Evolutionary conservation across 345 rosid genomes (phyloP).

Genomic region (Gossypium australe): DNA sequence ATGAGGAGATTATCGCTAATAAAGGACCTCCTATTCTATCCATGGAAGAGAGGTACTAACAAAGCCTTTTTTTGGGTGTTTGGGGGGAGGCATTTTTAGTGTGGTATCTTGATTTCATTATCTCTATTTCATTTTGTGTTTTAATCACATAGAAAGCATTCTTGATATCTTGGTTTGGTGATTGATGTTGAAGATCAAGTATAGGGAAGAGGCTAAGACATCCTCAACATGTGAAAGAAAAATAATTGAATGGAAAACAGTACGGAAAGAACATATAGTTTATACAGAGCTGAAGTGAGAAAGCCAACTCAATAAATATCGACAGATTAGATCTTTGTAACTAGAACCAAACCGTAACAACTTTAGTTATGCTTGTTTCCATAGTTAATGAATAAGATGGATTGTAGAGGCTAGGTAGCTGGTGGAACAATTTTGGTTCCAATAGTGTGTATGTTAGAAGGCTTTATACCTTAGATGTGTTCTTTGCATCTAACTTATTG

Average conservation of each 20-base stretch:
- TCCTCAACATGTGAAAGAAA: not conserved
- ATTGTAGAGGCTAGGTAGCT: not conserved
- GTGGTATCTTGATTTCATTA: not conserved
- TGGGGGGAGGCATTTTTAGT: not conserved
- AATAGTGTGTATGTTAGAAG: not conserved
- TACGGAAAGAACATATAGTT: not conserved
- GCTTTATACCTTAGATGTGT: not conserved
- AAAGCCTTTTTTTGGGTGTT: not conserved
- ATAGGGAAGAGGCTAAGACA: not conserved
- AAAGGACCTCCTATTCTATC: slow-evolving; percentile 91
- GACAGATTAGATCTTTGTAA: not conserved
- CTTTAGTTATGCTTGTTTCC: not conserved
- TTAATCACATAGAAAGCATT: not conserved
- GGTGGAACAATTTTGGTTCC: not conserved
- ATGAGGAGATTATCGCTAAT: slow-evolving; percentile 88
- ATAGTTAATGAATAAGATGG: not conserved
- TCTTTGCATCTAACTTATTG: not conserved
- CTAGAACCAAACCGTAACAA: not conserved
- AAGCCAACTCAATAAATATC: not conserved
- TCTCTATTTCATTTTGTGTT: not conserved
- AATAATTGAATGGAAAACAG: not conserved
- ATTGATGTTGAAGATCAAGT: not conserved
- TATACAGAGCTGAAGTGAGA: not conserved
- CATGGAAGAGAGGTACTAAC: slow-evolving; percentile 74
- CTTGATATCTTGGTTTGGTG: not conserved